phyloP scores from a whole-genome alignment of 2,329 filamentous ascomycete species.

The Graphium sp. region DNA sequence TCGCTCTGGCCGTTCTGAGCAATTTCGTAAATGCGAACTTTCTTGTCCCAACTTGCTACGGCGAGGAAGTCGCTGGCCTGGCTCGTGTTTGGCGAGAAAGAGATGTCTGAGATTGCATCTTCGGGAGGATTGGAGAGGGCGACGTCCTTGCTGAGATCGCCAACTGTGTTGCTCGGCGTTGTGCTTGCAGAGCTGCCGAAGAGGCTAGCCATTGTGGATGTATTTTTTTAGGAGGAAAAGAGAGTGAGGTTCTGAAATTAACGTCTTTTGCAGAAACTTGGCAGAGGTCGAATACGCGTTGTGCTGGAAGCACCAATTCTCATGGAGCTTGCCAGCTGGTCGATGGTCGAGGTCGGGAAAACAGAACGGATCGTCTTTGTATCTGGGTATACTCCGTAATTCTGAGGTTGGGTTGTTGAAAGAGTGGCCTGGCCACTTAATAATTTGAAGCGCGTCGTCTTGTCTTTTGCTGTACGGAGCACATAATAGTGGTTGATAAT shows the following conservation, averaged over 20 bases:
- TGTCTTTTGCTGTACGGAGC: too few relatives aligned
- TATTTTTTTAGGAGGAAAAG: not conserved
- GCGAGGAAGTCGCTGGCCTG: constrained; percentile 61
- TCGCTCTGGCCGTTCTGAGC: constrained; percentile 59
- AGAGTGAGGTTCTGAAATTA: not conserved
- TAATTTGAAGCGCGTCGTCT: too few relatives aligned
- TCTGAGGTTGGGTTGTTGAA: too few relatives aligned
- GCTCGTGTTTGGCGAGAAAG: constrained; percentile 51
- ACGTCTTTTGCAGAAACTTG: too few relatives aligned
- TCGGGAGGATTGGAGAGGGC: constrained; percentile 62
- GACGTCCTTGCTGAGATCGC: constrained; percentile 83
- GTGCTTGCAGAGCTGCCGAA: constrained; percentile 39
- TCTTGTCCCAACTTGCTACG: constrained; percentile 92
- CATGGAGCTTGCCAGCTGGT: too few relatives aligned
- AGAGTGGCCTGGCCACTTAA: too few relatives aligned
- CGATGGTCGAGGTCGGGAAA: too few relatives aligned
- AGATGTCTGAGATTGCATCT: constrained; percentile 77
- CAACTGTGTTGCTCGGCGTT: constrained; percentile 53
- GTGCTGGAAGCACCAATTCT: too few relatives aligned
- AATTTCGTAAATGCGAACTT: constrained; percentile 93
- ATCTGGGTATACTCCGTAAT: too few relatives aligned
- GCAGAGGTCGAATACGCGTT: too few relatives aligned
- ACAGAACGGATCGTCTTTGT: too few relatives aligned
- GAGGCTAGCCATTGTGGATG: constrained; percentile 42
- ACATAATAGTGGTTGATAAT: too few relatives aligned